Evolutionary conservation across 2,329 filamentous ascomycete species (phyloP).

Genomic region (Cladophialophora exuberans): DNA sequence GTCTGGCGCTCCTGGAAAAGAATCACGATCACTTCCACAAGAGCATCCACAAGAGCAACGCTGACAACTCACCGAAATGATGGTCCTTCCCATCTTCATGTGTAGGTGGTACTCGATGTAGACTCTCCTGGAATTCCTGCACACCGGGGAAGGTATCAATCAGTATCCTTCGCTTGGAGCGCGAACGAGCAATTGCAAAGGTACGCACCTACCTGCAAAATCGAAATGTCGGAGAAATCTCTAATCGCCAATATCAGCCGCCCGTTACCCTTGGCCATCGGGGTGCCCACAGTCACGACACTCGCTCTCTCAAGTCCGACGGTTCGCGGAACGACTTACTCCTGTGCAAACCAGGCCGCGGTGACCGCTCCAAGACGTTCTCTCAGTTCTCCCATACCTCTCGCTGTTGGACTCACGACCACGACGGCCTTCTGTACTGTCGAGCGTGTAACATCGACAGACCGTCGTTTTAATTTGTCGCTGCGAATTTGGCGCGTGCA

Average conservation of each 20-base stretch:
- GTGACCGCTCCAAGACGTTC: constrained; percentile 90
- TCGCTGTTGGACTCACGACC: constrained; percentile 87
- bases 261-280: background rate
- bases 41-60: background rate
- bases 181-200: background rate
- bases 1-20: no score
- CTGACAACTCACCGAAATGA: constrained; percentile 70
- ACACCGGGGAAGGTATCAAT: background rate
- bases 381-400: constrained; percentile 85
- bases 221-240: constrained; percentile 90
- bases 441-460: constrained; percentile 89
- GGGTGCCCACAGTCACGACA: background rate
- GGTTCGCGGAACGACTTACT: constrained; percentile 46
- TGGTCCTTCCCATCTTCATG: constrained; percentile 79
- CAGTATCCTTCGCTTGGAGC: background rate
- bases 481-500: constrained; percentile 92
- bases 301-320: no score
- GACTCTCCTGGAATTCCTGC: constrained; percentile 84
- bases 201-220: constrained; percentile 63
- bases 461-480: constrained; percentile 73
- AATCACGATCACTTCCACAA: no score
- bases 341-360: constrained; percentile 94
- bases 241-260: constrained; percentile 38
- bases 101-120: constrained; percentile 62
- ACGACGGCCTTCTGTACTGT: constrained; percentile 98